A percentile compares a stretch with the other conserved stretches of the same genome.
These are phyloP conservation scores for Trametes pubescens DNA, from an alignment of 1,284 basidiomycete genomes.

Conservation along the genomic window DNA sequence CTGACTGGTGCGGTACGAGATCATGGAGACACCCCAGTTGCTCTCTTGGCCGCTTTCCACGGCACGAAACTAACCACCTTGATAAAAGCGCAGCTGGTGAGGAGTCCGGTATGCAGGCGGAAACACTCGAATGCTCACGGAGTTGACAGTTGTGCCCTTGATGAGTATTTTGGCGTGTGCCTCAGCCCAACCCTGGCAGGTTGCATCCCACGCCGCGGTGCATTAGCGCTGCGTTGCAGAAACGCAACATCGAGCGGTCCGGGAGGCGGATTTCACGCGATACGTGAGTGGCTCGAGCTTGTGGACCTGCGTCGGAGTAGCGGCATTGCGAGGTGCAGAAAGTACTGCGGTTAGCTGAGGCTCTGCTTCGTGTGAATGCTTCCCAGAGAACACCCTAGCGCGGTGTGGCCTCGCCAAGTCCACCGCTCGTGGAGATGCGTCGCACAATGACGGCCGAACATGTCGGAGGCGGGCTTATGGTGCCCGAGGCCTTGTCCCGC, in stretches of 20 bases:
- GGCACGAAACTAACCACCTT: not conserved
- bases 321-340: not conserved
- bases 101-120: constrained; percentile 9
- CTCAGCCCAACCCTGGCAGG: not conserved
- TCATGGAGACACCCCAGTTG: too few relatives aligned
- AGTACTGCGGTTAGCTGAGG: not conserved
- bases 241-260: not conserved
- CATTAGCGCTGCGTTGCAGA: not conserved
- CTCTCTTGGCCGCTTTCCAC: too few relatives aligned
- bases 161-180: not conserved
- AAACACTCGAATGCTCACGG: constrained; percentile 2
- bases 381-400: not conserved
- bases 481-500: not conserved
- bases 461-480: not conserved
- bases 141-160: constrained; percentile 6
- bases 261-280: not conserved
- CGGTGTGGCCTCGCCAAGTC: not conserved
- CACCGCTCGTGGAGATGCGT: not conserved
- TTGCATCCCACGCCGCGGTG: not conserved
- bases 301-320: not conserved
- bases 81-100: not conserved
- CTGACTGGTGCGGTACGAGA: too few relatives aligned
- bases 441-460: not conserved
- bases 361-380: not conserved
- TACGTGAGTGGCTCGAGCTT: not conserved